A percentile compares a stretch with the other conserved stretches of the same genome.
Evolutionary conservation across 192 early-diverging fungal species (phyloP).

Genomic region (Geranomyces michiganensis): DNA sequence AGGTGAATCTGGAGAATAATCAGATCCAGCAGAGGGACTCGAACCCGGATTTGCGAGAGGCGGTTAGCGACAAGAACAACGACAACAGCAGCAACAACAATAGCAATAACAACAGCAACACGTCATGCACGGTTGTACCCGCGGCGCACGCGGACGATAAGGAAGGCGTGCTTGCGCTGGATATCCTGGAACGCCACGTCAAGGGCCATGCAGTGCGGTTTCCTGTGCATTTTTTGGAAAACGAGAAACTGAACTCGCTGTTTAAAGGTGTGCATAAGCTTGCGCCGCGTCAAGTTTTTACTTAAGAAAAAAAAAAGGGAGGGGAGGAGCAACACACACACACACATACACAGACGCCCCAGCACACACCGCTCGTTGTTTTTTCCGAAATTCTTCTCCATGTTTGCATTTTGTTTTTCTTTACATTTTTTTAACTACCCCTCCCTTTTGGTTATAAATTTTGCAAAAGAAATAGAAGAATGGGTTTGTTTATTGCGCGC

Average conservation of each 20-base stretch:
- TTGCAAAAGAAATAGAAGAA: no score
- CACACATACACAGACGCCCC: no score
- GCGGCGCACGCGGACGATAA: no score
- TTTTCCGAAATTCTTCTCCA: no score
- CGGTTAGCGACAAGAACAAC: background rate
- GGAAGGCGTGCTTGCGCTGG: conserved; percentile 14
- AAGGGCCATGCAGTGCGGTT: conserved; percentile 34
- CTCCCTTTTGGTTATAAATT: no score
- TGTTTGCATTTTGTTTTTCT: no score
- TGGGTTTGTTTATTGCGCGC: no score
- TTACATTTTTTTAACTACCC: no score
- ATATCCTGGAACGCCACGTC: conserved; percentile 19
- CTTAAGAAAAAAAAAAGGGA: no score
- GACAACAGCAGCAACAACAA: background rate
- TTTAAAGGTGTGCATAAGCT: conserved; percentile 29
- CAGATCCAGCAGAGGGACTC: background rate
- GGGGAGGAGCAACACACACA: no score
- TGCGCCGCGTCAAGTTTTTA: conserved; percentile 34
- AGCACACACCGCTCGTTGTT: no score
- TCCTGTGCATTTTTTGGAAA: conserved; percentile 34
- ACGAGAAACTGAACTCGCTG: conserved; percentile 23
- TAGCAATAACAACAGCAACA: background rate
- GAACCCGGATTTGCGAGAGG: no score
- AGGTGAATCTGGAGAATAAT: background rate
- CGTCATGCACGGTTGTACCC: background rate